Evolutionary conservation across 2,329 filamentous ascomycete species (phyloP), one percentile per base, ranked within the genome.

Genomic region (Aspergillus pseudotamarii): DNA sequence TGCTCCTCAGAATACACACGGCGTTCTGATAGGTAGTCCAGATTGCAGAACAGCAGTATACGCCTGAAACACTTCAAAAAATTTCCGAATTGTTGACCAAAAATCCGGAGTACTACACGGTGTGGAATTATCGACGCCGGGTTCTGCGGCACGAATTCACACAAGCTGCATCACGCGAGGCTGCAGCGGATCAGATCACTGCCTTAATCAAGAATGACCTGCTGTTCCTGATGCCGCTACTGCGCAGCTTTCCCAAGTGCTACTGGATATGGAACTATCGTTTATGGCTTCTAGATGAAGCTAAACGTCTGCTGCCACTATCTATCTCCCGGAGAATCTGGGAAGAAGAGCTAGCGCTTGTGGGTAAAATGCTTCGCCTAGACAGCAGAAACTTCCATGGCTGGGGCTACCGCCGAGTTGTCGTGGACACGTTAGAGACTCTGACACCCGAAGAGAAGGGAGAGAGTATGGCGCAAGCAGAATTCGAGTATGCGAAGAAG

Each of bases 181-280:
- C 72, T 74, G 75, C 69, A 81, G 81, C 67, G 69, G 75, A 74
- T 68, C 79, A 76, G 81, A 67, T 86, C 57, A 79, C 83, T 64
- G 70, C 75, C 57, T 74, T 90, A 36, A 84, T 98, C 65, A 85
- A 86, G 54, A 82, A 86, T 60, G 95, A 99, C 75, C 83, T 99
- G 38, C 81, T 82, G 55, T 97, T 97, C 73, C 89, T 94, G 38
- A 87, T 97, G 46, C 92, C 92, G 0, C 85, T 99, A 23, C 86
- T 99, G 57, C 85, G 92, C 67, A 88, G 93, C 68, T 94, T 88
- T 68, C 95, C 95, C 8, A 99, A 99, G 78, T 98, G 95, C 83
- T 99, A 99, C 81, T 98, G 95, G 94, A 94, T 99, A 73, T 99
- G 95, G 95, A 96, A 97, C 71, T 94, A 97, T 78, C 89, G 95